Evolutionary conservation across 2,329 filamentous ascomycete species (phyloP).

Genomic region (Fusarium hostae): DNA sequence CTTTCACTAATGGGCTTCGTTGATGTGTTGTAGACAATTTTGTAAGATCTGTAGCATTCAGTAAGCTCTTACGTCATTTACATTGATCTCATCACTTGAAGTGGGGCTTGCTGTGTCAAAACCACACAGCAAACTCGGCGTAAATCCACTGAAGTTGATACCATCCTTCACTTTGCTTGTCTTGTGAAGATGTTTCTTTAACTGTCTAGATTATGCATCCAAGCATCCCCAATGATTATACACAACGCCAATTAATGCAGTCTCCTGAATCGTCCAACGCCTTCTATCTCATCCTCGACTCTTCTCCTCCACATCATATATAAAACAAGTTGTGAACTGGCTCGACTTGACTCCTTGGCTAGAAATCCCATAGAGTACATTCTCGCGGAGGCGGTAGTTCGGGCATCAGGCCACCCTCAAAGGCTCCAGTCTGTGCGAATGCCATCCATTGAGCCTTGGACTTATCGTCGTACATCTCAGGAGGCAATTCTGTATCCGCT

Average conservation of each 20-base stretch:
- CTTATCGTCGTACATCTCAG: conserved; percentile 67
- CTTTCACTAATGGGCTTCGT: neutral
- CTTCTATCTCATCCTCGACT: conserved; percentile 12
- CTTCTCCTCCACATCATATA: conserved; percentile 65
- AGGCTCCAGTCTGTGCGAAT: conserved; percentile 73
- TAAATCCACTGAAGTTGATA: neutral
- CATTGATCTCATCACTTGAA: neutral
- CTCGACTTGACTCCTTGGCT: conserved; percentile 6
- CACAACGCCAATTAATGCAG: conserved; percentile 36
- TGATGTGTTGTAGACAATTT: neutral
- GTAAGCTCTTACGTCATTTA: neutral
- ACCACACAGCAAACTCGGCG: neutral
- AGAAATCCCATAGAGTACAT: conserved; percentile 80
- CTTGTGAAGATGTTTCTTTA: neutral
- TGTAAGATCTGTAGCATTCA: neutral
- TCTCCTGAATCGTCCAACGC: conserved; percentile 35
- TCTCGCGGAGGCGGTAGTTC: conserved; percentile 81
- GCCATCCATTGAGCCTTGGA: conserved; percentile 72
- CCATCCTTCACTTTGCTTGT: neutral
- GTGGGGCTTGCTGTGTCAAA: neutral
- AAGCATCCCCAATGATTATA: conserved; percentile 7
- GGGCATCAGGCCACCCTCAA: conserved; percentile 78
- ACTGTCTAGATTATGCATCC: conserved; percentile 24
- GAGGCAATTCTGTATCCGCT: conserved; percentile 70
- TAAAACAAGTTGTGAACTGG: conserved; percentile 61